Evolutionary conservation across 176 grass and related monocot genomes (phyloP), one percentile per base, ranked within the genome.

Genomic region (Cocos nucifera): DNA sequence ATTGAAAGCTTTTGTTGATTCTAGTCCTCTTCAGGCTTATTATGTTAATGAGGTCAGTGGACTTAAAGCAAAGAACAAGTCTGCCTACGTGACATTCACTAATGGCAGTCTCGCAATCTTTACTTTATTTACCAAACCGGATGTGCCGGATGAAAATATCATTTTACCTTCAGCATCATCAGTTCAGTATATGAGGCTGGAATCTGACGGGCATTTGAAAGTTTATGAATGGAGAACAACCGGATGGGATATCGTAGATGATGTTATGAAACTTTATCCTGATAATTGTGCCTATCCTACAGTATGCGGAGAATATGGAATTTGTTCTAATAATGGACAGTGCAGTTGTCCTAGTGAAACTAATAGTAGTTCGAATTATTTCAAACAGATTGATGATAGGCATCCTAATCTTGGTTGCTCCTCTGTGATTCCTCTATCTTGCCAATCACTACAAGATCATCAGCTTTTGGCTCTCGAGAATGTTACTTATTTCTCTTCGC

Each of bases 201-300:
- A 88, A 17, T 61, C 60, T 6, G 88, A 92, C 50, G 88, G 88
- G 52, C 84, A 84, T 64, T 60, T 88, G 27, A n/a, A n/a, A n/a
- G n/a, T n/a, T n/a, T n/a, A n/a, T n/a, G n/a, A n/a, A n/a, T n/a
- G n/a, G n/a, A n/a, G 50, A 0, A 24, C 27, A 24, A 51, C 49
- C 28, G 68, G 21, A 19, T 83, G 73, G 80, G 17, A 50, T 3
- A 0, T 50, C 61, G 28, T 69, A 10, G 53, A 61, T 57, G 80
- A 88, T 75, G 63, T 93, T 53, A 19, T 93, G 51, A 28, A 53
- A 53, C 56, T 77, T 10, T 51, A 81, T 50, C 79, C 54, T 35
- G 58, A 84, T 55, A 66, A 50, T 18, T 84, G 80, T 71, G 73
- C 56, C 7, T 93, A 93, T 56, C 88, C 88, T 6, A 83, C 59